Evolutionary conservation across 495 filamentous ascomycete genomes (phyloP).

Genomic region (Penicillium soppii): DNA sequence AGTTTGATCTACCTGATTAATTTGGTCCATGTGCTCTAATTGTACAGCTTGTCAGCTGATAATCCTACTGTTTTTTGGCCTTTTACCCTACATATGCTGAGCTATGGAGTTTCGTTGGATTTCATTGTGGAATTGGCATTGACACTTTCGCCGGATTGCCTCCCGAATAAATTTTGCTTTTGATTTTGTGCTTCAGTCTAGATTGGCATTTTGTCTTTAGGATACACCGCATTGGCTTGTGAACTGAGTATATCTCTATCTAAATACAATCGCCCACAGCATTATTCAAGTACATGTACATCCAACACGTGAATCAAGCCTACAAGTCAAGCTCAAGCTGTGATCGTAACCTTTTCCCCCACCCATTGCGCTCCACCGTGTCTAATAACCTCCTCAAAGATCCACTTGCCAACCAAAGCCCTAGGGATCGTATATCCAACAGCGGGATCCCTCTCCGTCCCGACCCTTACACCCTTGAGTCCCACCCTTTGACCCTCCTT

Average conservation of each 20-base stretch:
- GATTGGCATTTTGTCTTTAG: not conserved
- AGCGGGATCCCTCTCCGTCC: slow-evolving; percentile 32
- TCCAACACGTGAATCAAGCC: not conserved
- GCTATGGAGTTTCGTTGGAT: slow-evolving; percentile 9
- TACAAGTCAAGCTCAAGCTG: slow-evolving; percentile 20
- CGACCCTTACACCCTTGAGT: slow-evolving; percentile 27
- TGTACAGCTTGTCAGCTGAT: slow-evolving; percentile 15
- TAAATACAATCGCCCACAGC: too few species aligned
- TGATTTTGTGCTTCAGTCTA: not conserved
- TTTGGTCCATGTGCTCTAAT: not conserved
- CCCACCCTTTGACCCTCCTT: slow-evolving; percentile 5
- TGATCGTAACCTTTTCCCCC: slow-evolving; percentile 37
- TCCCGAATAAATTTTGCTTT: not conserved
- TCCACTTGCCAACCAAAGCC: slow-evolving; percentile 41
- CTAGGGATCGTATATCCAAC: slow-evolving; percentile 40
- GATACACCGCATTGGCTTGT: not conserved
- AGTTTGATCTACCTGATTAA: not conserved
- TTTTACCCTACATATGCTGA: slow-evolving; percentile 1
- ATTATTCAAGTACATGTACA: too few species aligned
- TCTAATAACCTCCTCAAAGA: slow-evolving; percentile 39
- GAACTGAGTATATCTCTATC: not conserved
- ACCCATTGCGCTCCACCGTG: slow-evolving; percentile 33
- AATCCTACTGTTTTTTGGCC: not conserved
- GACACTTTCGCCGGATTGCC: not conserved
- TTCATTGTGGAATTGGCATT: not conserved